phyloP scores from a whole-genome alignment of 2,329 filamentous ascomycete genomes.

The Hirsutella thompsonii region DNA sequence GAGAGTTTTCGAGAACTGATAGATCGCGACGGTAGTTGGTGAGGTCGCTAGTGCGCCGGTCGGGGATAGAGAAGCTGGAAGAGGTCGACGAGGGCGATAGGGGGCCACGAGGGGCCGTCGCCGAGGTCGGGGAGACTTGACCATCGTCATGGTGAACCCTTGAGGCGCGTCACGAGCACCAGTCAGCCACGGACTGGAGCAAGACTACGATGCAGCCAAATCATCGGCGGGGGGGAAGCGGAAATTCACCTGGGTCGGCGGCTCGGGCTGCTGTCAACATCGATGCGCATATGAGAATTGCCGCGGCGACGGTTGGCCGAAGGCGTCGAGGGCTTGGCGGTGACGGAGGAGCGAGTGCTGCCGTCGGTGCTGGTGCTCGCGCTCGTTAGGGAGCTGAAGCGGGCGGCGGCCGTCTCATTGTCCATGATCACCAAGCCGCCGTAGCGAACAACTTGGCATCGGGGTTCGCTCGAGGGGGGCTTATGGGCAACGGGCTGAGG shows the following conservation, averaged over 20 bases:
- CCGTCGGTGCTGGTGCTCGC: slow-evolving; percentile 39
- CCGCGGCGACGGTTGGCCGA: slow-evolving; percentile 12
- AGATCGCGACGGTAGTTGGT: slow-evolving; percentile 61
- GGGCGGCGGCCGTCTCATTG: slow-evolving; percentile 41
- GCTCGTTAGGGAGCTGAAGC: slow-evolving; percentile 35
- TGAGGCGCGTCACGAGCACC: neutral
- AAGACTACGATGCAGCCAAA: too few relatives aligned
- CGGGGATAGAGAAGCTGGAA: slow-evolving; percentile 29
- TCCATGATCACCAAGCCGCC: slow-evolving; percentile 41
- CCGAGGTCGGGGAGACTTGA: slow-evolving; percentile 37
- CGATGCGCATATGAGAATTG: slow-evolving; percentile 15
- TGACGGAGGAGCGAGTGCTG: slow-evolving; percentile 54
- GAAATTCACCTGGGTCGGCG: slow-evolving; percentile 23
- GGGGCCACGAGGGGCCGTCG: slow-evolving; percentile 27
- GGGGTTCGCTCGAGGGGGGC: slow-evolving; percentile 1
- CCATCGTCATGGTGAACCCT: slow-evolving; percentile 22
- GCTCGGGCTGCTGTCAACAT: slow-evolving; percentile 27
- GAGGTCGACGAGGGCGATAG: slow-evolving; percentile 32
- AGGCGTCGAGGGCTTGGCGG: slow-evolving; percentile 36
- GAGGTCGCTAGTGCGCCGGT: slow-evolving; percentile 47
- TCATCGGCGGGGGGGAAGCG: slow-evolving; percentile 3
- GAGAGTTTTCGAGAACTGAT: slow-evolving; percentile 50
- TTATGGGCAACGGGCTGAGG: slow-evolving; percentile 10
- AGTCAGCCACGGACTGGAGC: neutral
- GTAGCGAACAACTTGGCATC: slow-evolving; percentile 18